Conservation (phyloP, 2,329 filamentous ascomycete species). For the Camptophora hylomeconis region DNA sequence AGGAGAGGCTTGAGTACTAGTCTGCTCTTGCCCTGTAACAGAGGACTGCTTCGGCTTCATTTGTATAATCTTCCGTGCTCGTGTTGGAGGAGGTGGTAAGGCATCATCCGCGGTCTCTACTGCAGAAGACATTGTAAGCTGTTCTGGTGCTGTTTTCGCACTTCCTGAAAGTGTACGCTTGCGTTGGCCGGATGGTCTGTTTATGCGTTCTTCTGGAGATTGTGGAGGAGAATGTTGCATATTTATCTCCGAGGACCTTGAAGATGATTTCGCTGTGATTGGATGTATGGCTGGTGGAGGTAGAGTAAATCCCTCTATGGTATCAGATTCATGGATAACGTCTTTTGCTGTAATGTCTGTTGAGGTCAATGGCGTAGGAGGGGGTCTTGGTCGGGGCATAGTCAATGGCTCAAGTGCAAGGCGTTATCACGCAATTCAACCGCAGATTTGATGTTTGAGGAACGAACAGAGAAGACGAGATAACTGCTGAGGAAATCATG, state of each 20-base stretch:
- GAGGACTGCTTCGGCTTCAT: constrained; percentile 60
- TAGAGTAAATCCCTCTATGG: constrained; percentile 57
- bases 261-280: constrained; percentile 31
- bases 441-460: too few species aligned
- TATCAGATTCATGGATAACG: constrained; percentile 9
- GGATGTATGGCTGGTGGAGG: constrained; percentile 58
- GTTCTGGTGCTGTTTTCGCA: constrained; percentile 13
- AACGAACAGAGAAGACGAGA: not conserved
- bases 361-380: constrained; percentile 67
- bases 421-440: too few species aligned
- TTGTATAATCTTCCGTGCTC: constrained; percentile 92
- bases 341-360: constrained; percentile 66
- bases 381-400: constrained; percentile 56
- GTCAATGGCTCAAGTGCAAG: too few species aligned
- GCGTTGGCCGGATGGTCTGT: constrained; percentile 10
- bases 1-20: constrained; percentile 11
- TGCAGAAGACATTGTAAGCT: constrained; percentile 18
- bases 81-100: constrained; percentile 80
- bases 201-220: too few species aligned
- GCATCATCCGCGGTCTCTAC: constrained; percentile 47
- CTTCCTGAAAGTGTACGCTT: constrained; percentile 16
- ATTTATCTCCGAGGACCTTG: constrained; percentile 29
- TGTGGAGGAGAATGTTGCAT: constrained; percentile 15
- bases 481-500: not conserved
- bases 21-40: constrained; percentile 29